These are phyloP conservation scores for Oryza glaberrima DNA, from an alignment of 176 grass and related monocot genomes.

Conservation along the genomic window DNA sequence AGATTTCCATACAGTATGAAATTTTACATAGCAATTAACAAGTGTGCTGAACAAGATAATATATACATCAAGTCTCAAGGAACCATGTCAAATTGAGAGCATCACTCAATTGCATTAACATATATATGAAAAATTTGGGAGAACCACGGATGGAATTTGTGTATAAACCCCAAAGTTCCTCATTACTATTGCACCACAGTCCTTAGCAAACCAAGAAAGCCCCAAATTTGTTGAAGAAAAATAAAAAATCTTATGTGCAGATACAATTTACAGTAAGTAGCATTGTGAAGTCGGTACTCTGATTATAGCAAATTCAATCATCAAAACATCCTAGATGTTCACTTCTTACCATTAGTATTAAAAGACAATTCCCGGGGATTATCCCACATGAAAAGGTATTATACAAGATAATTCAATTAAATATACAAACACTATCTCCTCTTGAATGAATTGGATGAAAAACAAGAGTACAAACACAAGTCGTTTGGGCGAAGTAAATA, in stretches of 20 bases:
- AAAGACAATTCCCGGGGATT: no score
- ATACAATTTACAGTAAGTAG: background rate
- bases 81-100: background rate
- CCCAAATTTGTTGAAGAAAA: background rate
- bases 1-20: background rate
- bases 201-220: background rate
- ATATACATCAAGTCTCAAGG: background rate
- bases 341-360: background rate
- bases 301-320: slow-evolving; percentile 9
- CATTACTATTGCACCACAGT: background rate
- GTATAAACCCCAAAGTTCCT: background rate
- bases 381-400: background rate
- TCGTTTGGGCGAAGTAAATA: background rate
- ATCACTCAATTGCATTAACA: background rate
- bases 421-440: background rate
- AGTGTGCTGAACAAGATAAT: background rate
- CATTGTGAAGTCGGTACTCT: background rate
- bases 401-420: background rate
- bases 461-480: background rate
- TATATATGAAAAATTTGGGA: background rate
- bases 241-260: background rate
- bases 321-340: background rate
- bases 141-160: background rate
- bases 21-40: background rate
- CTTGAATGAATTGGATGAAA: background rate